Conservation (phyloP, 768 basidiomycete genomes). For the Podaxis mareebaensis region DNA sequence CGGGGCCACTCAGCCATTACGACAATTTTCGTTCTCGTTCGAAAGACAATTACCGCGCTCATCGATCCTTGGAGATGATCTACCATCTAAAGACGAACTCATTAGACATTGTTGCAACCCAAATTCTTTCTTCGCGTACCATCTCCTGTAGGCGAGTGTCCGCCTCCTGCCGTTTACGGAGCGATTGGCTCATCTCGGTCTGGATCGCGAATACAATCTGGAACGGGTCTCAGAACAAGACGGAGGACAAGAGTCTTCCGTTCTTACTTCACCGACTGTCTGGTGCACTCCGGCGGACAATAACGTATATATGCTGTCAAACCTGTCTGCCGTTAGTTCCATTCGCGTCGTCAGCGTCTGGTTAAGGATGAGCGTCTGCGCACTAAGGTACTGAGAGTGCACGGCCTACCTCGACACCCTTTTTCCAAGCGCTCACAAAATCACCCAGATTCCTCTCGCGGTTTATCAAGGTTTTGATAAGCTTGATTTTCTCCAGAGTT, state of each 20-base stretch:
- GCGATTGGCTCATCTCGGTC: neutral
- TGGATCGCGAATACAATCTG: neutral
- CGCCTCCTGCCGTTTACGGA: neutral
- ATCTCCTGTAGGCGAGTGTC: slow-evolving; percentile 4
- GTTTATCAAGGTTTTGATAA: slow-evolving; percentile 43
- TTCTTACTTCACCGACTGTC: slow-evolving; percentile 1
- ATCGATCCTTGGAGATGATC: neutral
- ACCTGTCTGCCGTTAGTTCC: neutral
- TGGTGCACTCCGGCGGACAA: neutral
- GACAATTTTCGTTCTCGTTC: neutral
- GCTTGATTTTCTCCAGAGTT: slow-evolving; percentile 54
- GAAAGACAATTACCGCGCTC: neutral
- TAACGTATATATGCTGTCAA: slow-evolving; percentile 4
- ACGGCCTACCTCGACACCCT: neutral
- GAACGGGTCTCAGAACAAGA: neutral
- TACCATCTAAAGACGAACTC: neutral
- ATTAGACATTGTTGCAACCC: neutral
- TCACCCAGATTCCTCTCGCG: slow-evolving; percentile 7
- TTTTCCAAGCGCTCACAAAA: neutral
- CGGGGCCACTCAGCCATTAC: neutral
- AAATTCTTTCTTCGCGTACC: neutral
- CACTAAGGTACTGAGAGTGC: neutral
- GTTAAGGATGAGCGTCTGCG: neutral
- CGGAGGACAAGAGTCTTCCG: neutral
- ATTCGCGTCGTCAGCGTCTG: slow-evolving; percentile 1